Percentiles rank a stretch among this genome's conserved stretches.
phyloP scores from a whole-genome alignment of 192 early-diverging fungal species.

The Rhizoclosmatium sp. region DNA sequence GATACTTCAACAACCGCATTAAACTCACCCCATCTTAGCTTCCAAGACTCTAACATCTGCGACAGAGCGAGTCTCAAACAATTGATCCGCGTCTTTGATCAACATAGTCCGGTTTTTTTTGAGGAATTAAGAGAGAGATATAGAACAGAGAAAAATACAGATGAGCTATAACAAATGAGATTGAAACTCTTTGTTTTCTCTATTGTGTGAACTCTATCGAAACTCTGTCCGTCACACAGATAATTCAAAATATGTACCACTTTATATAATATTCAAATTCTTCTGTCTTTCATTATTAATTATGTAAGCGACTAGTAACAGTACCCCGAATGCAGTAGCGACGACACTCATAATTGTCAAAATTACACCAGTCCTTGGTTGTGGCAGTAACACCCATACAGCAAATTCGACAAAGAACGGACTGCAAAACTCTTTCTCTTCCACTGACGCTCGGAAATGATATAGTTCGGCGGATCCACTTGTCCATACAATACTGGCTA shows the following conservation, averaged over 20 bases:
- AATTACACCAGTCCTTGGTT: constrained; percentile 27
- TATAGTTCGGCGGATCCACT: constrained; percentile 26
- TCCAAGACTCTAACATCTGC: constrained; percentile 50
- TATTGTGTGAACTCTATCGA: too few species aligned
- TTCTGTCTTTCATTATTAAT: constrained; percentile 6
- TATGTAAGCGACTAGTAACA: constrained; percentile 24
- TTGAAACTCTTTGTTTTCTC: too few species aligned
- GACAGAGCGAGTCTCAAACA: constrained; percentile 55
- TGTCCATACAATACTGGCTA: constrained; percentile 24
- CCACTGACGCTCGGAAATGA: constrained; percentile 36
- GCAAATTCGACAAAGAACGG: constrained; percentile 20
- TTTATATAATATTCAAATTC: neutral
- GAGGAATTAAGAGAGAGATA: too few species aligned
- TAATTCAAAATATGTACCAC: too few species aligned
- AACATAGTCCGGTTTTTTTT: too few species aligned
- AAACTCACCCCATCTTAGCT: constrained; percentile 45
- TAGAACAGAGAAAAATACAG: too few species aligned
- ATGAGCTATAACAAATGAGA: neutral
- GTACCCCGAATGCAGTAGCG: constrained; percentile 24
- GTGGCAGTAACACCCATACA: constrained; percentile 33
- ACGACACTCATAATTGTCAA: constrained; percentile 38
- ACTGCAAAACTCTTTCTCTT: constrained; percentile 31
- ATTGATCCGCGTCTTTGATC: constrained; percentile 48
- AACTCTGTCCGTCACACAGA: too few species aligned
- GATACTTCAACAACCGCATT: neutral